Percentiles rank a stretch among this genome's conserved stretches.
These are phyloP conservation scores for Candida alai DNA, from an alignment of 805 yeast genomes.

Conservation along the genomic window DNA sequence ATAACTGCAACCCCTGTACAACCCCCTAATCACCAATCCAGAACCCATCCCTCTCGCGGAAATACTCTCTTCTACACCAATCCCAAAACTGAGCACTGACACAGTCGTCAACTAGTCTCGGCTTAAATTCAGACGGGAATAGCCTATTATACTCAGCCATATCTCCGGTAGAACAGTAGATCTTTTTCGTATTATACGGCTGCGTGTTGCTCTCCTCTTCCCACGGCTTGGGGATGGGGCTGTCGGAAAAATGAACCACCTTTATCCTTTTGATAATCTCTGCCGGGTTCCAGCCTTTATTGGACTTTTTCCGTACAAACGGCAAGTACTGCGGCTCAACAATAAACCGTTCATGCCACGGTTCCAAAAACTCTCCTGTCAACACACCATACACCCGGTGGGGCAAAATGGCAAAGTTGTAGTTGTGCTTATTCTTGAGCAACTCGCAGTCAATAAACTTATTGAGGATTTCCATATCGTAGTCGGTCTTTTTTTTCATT, in stretches of 20 bases:
- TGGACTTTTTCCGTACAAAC: conserved; percentile 13
- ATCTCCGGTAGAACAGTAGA: conserved; percentile 21
- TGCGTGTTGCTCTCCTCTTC: conserved; percentile 17
- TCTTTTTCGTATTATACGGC: conserved; percentile 22
- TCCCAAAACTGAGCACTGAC: conserved; percentile 30
- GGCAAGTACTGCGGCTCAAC: conserved; percentile 44
- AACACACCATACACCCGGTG: conserved; percentile 49
- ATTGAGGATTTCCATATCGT: conserved; percentile 54
- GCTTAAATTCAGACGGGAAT: conserved; percentile 20
- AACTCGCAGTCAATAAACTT: conserved; percentile 28
- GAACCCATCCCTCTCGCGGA: conserved; percentile 7
- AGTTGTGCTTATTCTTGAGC: conserved; percentile 4
- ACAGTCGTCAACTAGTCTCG: conserved; percentile 24
- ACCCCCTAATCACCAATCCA: conserved; percentile 8
- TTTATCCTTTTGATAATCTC: conserved; percentile 28
- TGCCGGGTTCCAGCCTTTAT: conserved; percentile 31
- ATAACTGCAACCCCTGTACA: no score
- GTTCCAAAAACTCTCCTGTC: conserved; percentile 44
- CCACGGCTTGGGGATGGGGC: conserved; percentile 71
- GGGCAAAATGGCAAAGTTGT: conserved; percentile 39
- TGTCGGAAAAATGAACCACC: conserved; percentile 61
- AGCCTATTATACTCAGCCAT: conserved; percentile 11
- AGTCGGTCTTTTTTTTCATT: conserved; percentile 32
- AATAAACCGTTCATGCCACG: conserved; percentile 36
- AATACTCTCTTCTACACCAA: conserved; percentile 21